Percentiles rank a stretch among this genome's conserved stretches.
These are phyloP conservation scores for Penicillium hesseltinei DNA, from an alignment of 2,329 filamentous ascomycete species.

Conservation along the genomic window DNA sequence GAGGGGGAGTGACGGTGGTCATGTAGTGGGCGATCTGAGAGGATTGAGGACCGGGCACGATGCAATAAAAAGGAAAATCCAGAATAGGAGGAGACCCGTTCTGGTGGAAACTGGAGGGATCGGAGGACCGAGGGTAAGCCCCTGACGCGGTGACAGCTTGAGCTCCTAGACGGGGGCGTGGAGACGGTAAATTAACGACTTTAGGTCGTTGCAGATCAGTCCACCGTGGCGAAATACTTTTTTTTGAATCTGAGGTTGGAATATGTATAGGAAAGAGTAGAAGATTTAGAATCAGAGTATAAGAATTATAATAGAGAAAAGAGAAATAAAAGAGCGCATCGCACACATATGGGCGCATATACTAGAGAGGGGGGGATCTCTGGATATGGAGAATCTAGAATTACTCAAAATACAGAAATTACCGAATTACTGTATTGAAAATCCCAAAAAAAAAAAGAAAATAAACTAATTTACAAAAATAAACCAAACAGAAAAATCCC, in stretches of 20 bases:
- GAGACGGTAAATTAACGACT: conserved; percentile 30
- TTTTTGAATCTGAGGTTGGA: not conserved
- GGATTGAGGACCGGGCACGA: conserved; percentile 28
- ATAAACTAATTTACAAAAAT: not conserved
- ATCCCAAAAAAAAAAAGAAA: conserved; percentile 1
- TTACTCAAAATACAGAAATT: not conserved
- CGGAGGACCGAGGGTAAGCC: conserved; percentile 27
- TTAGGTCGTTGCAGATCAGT: conserved; percentile 27
- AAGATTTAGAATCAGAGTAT: not conserved
- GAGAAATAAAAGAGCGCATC: conserved; percentile 1
- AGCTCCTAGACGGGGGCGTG: conserved; percentile 25
- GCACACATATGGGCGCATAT: not conserved
- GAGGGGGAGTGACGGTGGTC: conserved; percentile 28
- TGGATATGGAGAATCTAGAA: not conserved
- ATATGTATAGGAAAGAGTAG: not conserved
- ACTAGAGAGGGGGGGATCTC: not conserved
- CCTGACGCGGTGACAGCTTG: conserved; percentile 41
- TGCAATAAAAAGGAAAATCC: conserved; percentile 29
- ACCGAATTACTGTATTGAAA: not conserved
- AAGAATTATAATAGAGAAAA: not conserved
- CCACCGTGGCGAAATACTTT: conserved; percentile 15
- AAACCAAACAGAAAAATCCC: not conserved
- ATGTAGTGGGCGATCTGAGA: conserved; percentile 23
- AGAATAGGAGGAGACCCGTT: conserved; percentile 39
- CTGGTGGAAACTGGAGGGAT: conserved; percentile 29